Base-by-base conservation (phyloP, 768 basidiomycete species). In the Xerocomus potaroensis region DNA sequence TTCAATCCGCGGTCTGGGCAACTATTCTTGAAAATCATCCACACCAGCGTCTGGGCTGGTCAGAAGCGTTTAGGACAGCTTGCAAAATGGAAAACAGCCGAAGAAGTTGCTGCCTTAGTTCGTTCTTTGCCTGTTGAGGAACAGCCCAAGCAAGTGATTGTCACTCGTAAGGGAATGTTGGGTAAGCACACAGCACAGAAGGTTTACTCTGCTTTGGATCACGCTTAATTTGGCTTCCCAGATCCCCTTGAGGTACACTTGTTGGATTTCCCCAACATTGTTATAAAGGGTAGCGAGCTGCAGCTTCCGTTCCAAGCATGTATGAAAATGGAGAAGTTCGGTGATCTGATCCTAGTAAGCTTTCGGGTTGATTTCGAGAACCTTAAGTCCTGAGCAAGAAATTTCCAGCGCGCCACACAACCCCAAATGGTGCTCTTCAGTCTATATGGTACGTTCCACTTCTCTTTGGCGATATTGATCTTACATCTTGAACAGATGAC, bases 321-420 rank as follows among this genome's bases (percentile, higher is more conserved):
- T 58, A 93, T 99, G 91, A 98, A 98, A 76, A 94, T 98, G 87
- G 96, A 99, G 79, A 97, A 98, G 70, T 98, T 99, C 57, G 96
- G 96, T 72, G 96, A 99, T 65, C 74, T 99, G 51, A 97, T 97
- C 55, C 66, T 97, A 65, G 85, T 84, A 62, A 42, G 76, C 58
- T 15, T 27, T 22, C 32, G 31, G 12, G 19, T 43, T 8, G 8
- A 14, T 14, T 16, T 3, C 19, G 7, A 16, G 26, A 18, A 0
- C 1, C 5, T 41, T 9, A n/a, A n/a, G 19, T 14, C 6, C 41
- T 47, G 12, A 45, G 35, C 3, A 47, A 43, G 32, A 34, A 46
- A 6, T 22, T 18, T 45, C 12, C 52, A 87, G 83, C 88, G 93
- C 49, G 93, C 95, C 23, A 97, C 90, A 12, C 95, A 99, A 74